Evolutionary conservation across 1,284 basidiomycete genomes (phyloP), one percentile per base, ranked within the genome.

Genomic region (Vanrija sp.): DNA sequence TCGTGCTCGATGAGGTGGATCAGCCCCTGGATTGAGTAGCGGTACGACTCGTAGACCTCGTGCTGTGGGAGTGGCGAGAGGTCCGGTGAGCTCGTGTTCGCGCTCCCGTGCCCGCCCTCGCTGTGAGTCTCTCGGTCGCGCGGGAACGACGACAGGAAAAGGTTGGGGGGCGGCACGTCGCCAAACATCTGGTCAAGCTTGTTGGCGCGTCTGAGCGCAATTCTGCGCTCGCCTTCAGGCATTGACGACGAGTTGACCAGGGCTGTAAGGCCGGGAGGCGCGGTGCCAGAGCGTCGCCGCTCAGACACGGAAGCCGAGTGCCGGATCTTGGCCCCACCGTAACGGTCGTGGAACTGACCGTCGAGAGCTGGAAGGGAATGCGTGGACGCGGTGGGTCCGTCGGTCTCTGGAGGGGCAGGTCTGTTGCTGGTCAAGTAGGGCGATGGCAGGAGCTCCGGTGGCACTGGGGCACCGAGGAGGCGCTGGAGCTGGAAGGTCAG

Each of bases 151-250:
- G 58, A 46, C n/a, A 63, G 46, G 51, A 52, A 65, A 43, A 68
- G 55, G 12, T 51, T 53, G 12, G 52, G 47, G 3, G 69, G 69
- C 0, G 68, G 69, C 16, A 54, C 49, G 43, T 64, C 60, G 12
- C 69, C 69, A 25, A 72, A 65, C 25, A 68, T 61, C 51, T 71
- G 60, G 49, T 67, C 66, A 7, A 71, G 60, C 57, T 69, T 71
- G 18, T 62, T 57, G 0, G 63, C 68, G 21, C 62, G 62, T n/a
- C 54, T 60, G 15, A 63, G 54, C 15, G 62, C 65, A 2, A 63
- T 83, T 10, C 51, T 43, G 45, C 64, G 67, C 51, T 71, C 66
- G 38, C 51, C 55, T 23, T 51, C 54, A 9, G 53, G 54, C 46
- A 55, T 52, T 6, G 46, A 23, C 2, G 47, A 49, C 38, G 47